Evolutionary conservation across 768 basidiomycete species (phyloP).

Genomic region (Russula vinacea): DNA sequence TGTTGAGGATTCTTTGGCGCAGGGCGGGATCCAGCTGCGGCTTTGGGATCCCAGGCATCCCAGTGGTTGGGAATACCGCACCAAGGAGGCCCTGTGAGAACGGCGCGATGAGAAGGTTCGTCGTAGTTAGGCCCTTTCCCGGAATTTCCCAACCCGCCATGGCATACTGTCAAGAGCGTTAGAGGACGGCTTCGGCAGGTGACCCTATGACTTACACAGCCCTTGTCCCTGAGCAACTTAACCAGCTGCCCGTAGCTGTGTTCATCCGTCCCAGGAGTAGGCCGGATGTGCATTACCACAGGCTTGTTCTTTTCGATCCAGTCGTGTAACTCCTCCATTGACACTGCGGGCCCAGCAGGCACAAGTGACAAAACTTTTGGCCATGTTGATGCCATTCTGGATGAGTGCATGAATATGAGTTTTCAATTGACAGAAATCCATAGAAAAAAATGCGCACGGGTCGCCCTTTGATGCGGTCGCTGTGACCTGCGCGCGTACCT

Average conservation of each 20-base stretch:
- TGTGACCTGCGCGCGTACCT: slow-evolving; percentile 26
- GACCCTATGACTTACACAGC: slow-evolving; percentile 11
- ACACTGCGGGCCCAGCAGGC: slow-evolving; percentile 19
- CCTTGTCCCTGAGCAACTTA: slow-evolving; percentile 24
- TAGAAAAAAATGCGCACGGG: slow-evolving; percentile 14
- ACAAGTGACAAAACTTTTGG: slow-evolving; percentile 21
- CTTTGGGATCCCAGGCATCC: slow-evolving; percentile 25
- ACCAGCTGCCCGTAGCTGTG: slow-evolving; percentile 20
- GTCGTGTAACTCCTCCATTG: slow-evolving; percentile 26
- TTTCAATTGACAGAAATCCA: neutral
- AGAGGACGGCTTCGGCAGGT: neutral
- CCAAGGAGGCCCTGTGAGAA: slow-evolving; percentile 23
- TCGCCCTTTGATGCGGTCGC: slow-evolving; percentile 18
- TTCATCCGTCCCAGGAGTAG: slow-evolving; percentile 20
- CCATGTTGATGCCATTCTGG: slow-evolving; percentile 23
- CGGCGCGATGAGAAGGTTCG: slow-evolving; percentile 27
- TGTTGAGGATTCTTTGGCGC: slow-evolving; percentile 15
- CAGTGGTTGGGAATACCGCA: slow-evolving; percentile 24
- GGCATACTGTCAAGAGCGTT: slow-evolving; percentile 24
- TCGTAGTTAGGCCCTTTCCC: slow-evolving; percentile 10
- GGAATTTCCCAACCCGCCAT: slow-evolving; percentile 27
- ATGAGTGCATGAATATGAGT: neutral
- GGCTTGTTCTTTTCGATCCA: slow-evolving; percentile 23
- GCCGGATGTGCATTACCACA: slow-evolving; percentile 15
- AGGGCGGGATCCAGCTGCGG: slow-evolving; percentile 8